Evolutionary conservation across 805 yeast species (phyloP).

Genomic region (Lipomyces anomalus): DNA sequence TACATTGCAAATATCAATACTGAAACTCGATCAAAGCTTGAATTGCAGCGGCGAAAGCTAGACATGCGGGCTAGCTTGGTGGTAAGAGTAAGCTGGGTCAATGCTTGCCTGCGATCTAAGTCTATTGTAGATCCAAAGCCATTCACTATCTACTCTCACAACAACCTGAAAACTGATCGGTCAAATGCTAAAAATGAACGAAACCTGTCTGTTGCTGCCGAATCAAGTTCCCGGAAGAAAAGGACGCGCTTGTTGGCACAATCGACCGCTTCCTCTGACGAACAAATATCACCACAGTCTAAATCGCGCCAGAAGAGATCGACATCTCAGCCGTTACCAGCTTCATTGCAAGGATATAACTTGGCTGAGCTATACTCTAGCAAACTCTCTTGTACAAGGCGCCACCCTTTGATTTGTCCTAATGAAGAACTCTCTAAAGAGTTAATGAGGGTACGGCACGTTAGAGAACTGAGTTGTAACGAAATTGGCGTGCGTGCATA

Average conservation of each 20-base stretch:
- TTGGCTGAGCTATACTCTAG: conserved; percentile 5
- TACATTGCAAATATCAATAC: conserved; percentile 8
- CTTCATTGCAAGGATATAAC: too few species aligned
- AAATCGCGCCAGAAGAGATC: too few species aligned
- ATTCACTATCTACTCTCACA: too few species aligned
- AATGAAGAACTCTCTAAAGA: conserved; percentile 10
- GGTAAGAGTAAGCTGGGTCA: conserved; percentile 11
- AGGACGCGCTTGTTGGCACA: too few species aligned
- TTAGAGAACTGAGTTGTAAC: conserved; percentile 17
- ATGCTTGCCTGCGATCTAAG: not conserved
- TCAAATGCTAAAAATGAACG: too few species aligned
- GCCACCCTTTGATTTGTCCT: conserved; percentile 14
- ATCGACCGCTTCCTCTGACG: too few species aligned
- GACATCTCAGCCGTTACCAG: too few species aligned
- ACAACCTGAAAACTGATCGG: too few species aligned
- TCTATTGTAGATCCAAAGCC: too few species aligned
- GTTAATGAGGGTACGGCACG: conserved; percentile 9
- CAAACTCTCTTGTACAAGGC: conserved; percentile 15
- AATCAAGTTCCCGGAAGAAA: too few species aligned
- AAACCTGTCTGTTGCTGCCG: too few species aligned
- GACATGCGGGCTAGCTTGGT: not conserved
- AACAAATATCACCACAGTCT: too few species aligned
- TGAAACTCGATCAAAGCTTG: conserved; percentile 9
- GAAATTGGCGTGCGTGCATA: conserved; percentile 22
- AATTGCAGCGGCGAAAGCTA: conserved; percentile 13